Evolutionary conservation across 164 flowering plant species (phyloP).

Genomic region (Euptelea pleiosperma): DNA sequence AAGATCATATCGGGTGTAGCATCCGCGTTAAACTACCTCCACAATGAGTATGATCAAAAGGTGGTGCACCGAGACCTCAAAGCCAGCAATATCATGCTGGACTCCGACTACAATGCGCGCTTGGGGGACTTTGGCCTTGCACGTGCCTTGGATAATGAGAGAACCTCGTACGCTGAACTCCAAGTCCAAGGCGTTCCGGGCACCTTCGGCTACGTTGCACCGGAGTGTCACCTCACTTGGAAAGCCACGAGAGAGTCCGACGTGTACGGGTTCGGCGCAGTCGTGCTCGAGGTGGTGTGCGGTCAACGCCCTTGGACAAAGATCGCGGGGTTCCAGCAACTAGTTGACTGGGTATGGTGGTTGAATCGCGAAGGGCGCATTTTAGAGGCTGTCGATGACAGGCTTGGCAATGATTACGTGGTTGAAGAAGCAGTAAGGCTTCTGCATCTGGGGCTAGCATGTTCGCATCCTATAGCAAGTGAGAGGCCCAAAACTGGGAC

Average conservation of each 20-base stretch:
- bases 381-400: conserved; percentile 46
- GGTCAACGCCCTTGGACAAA: conserved; percentile 48
- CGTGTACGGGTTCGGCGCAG: conserved; percentile 65
- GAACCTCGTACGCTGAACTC: conserved; percentile 25
- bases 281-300: conserved; percentile 62
- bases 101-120: conserved; percentile 25
- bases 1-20: conserved; percentile 54
- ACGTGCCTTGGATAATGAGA: conserved; percentile 20
- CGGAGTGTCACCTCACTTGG: conserved; percentile 67
- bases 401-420: conserved; percentile 31
- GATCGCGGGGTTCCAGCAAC: conserved; percentile 22
- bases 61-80: conserved; percentile 28
- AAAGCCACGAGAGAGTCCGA: conserved; percentile 65
- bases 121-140: conserved; percentile 31
- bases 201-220: conserved; percentile 67
- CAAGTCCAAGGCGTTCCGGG: conserved; percentile 44
- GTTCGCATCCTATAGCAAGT: conserved; percentile 56
- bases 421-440: conserved; percentile 49
- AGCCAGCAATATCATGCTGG: conserved; percentile 24
- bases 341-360: conserved; percentile 73
- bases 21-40: conserved; percentile 67
- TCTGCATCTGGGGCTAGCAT: conserved; percentile 59
- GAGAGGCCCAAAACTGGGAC: conserved; percentile 53
- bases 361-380: conserved; percentile 56
- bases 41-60: conserved; percentile 54